Evolutionary conservation across 2,329 filamentous ascomycete species (phyloP), one percentile per base, ranked within the genome.

Genomic region (Metarhizium anisopliae): DNA sequence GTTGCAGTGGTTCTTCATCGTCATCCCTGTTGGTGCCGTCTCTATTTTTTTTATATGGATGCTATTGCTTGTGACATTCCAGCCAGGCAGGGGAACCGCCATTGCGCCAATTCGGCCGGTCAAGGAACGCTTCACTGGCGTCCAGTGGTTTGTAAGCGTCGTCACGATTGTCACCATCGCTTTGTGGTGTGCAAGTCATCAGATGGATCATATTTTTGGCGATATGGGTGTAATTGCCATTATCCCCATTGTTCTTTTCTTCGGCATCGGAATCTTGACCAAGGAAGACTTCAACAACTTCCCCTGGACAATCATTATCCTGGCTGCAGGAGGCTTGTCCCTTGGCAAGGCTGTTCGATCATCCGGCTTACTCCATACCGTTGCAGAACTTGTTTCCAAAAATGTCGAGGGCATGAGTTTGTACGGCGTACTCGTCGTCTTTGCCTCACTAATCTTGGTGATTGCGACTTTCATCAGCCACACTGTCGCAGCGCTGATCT

Each of bases 281-380:
- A 99, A 97, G 73, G 94, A 97, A 72, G 94, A 99, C 73, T 99
- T 99, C 70, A 99, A 99, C 77, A 99, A 99, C 72, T 99, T 99
- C 72, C 87, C 96, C 43, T 99, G 94, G 94, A 99, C 95, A 20
- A 99, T 99, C 72, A 96, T 99, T 72, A 97, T 99, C 66, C 85
- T 99, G 20, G 94, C 94, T 0, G 93, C 94, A 0, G 94, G 94
- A 50, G 94, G 94, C 7, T 76, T 99, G 38, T 91, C 91, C 1
- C 83, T 99, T 0, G 94, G 94, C 56, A 96, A 95, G 70, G 89
- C 93, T 0, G 94, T 99, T 57, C 93, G 91, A 60, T 94, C 90
- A 0, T 97, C 93, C 0, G 94, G 94, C 1, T 79, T 99, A 11
- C 77, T 99, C 36, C 89, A 95, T 68, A 95, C 91, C 0, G 87